Conservation (phyloP, 495 filamentous ascomycete genomes). For the Penicillium simplicissimum region DNA sequence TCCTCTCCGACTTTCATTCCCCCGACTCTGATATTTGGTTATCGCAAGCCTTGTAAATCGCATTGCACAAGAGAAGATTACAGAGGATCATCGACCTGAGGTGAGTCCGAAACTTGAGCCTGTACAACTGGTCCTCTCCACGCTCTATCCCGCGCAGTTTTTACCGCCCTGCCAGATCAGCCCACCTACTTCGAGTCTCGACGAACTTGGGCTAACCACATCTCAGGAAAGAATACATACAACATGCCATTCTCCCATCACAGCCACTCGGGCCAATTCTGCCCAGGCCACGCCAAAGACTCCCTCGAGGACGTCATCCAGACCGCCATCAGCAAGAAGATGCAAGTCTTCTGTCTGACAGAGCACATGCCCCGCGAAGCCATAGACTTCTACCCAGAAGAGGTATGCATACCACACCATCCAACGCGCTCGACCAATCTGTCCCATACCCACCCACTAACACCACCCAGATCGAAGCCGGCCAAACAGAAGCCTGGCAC, state of each 20-base stretch:
- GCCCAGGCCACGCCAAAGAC: constrained; percentile 81
- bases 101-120: background rate
- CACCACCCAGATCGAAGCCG: constrained; percentile 40
- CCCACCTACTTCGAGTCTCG: background rate
- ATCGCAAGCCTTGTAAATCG: background rate
- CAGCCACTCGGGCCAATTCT: constrained; percentile 97
- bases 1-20: background rate
- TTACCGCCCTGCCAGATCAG: background rate
- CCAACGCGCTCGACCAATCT: background rate
- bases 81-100: background rate
- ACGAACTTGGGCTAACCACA: constrained; percentile 7
- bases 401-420: constrained; percentile 50
- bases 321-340: constrained; percentile 73
- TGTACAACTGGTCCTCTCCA: background rate
- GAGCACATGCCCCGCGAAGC: constrained; percentile 88
- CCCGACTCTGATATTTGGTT: background rate
- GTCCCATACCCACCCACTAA: background rate
- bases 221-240: constrained; percentile 5
- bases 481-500: constrained; percentile 42
- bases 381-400: constrained; percentile 78
- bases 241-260: constrained; percentile 97
- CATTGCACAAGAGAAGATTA: background rate
- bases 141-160: background rate
- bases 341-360: constrained; percentile 84
- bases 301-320: constrained; percentile 80